A percentile compares a stretch with the other conserved stretches of the same genome.
phyloP scores from a whole-genome alignment of 2,329 filamentous ascomycete species.

The Sporothrix protearum region DNA sequence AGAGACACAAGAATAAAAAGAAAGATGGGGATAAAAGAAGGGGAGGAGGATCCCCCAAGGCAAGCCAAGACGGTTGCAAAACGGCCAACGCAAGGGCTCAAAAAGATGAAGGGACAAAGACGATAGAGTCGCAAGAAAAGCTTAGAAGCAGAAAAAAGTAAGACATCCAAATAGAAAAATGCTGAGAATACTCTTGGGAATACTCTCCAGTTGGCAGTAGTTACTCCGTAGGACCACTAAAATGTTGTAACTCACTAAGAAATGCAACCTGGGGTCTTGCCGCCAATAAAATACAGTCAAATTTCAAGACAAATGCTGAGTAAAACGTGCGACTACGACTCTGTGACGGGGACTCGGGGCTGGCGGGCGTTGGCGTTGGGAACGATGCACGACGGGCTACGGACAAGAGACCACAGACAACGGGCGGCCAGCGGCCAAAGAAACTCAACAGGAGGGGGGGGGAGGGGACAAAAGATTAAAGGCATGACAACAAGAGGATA shows the following conservation, averaged over 20 bases:
- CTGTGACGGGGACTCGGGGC: background rate
- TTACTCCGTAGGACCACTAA: background rate
- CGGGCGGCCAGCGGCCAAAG: background rate
- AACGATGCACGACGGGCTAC: background rate
- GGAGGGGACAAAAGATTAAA: background rate
- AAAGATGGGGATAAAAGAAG: background rate
- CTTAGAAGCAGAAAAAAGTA: background rate
- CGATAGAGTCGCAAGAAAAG: background rate
- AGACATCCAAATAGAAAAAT: constrained; percentile 13
- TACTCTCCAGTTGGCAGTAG: background rate
- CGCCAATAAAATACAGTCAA: background rate
- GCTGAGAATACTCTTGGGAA: background rate
- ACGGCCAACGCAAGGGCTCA: constrained; percentile 9
- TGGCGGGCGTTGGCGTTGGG: background rate
- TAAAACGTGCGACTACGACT: background rate
- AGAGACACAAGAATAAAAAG: background rate
- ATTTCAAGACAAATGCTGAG: constrained; percentile 11
- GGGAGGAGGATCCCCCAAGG: background rate
- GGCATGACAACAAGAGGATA: background rate
- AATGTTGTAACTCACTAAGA: no score
- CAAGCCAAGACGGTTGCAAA: background rate
- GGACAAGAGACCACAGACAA: background rate
- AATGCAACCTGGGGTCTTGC: no score
- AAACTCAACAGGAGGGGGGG: background rate
- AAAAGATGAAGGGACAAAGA: background rate